Conservation (phyloP, 2,329 filamentous ascomycete genomes). For the Fusarium piperis region DNA sequence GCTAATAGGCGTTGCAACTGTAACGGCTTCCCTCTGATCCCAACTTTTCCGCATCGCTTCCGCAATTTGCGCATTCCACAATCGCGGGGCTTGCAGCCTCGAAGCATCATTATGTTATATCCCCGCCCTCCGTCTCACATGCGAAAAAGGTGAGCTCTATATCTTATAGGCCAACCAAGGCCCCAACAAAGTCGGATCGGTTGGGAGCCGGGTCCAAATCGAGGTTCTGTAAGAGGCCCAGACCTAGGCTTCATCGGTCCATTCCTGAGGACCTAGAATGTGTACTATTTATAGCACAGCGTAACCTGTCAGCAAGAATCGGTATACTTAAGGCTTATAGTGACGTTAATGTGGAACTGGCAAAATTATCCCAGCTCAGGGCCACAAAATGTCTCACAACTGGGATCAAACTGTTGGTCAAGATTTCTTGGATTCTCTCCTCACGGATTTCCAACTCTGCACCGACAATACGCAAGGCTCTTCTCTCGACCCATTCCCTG, state of each 20-base stretch:
- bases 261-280: not conserved
- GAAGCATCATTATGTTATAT: not conserved
- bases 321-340: not conserved
- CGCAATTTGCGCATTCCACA: not conserved
- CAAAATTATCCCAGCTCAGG: not conserved
- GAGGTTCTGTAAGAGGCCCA: not conserved
- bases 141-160: not conserved
- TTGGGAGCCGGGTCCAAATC: not conserved
- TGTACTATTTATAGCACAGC: not conserved
- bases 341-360: not conserved
- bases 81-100: not conserved
- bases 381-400: not conserved
- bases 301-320: too few species aligned
- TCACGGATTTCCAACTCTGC: not conserved
- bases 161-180: not conserved
- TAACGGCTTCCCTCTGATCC: not conserved
- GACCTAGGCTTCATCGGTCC: not conserved
- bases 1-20: not conserved
- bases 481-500: not conserved
- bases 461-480: not conserved
- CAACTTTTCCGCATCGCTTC: not conserved
- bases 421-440: not conserved
- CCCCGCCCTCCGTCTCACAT: not conserved
- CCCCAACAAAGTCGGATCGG: not conserved
- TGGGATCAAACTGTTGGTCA: not conserved